These are phyloP conservation scores for Trichoderma hamatum DNA, from an alignment of 2,329 filamentous ascomycete species.

Conservation along the genomic window DNA sequence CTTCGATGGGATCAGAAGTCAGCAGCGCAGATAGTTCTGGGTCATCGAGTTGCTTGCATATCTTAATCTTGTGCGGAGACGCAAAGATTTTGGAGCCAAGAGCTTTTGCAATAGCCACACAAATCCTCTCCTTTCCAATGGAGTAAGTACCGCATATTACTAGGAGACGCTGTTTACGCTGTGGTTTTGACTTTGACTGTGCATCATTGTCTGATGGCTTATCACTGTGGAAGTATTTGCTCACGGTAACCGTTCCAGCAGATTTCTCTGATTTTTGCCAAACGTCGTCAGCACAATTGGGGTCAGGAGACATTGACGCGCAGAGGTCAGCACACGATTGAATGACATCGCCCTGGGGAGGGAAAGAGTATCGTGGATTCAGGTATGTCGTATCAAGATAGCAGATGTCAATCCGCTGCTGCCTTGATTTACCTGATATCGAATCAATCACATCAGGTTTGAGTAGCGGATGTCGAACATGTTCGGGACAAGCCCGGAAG, in stretches of 20 bases:
- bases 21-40: slow-evolving; percentile 76
- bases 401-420: slow-evolving; percentile 91
- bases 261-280: slow-evolving; percentile 51
- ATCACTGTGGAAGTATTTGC: slow-evolving; percentile 55
- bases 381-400: slow-evolving; percentile 98
- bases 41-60: slow-evolving; percentile 84
- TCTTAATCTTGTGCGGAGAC: slow-evolving; percentile 76
- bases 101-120: slow-evolving; percentile 85
- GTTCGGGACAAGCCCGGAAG: slow-evolving; percentile 85
- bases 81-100: slow-evolving; percentile 89
- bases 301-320: slow-evolving; percentile 71
- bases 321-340: slow-evolving; percentile 86
- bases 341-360: slow-evolving; percentile 85
- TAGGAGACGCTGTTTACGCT: slow-evolving; percentile 64
- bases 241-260: slow-evolving; percentile 50
- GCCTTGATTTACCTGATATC: slow-evolving; percentile 68
- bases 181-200: slow-evolving; percentile 34
- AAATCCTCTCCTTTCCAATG: slow-evolving; percentile 97
- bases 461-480: slow-evolving; percentile 80
- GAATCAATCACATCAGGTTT: slow-evolving; percentile 73
- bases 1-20: slow-evolving; percentile 77
- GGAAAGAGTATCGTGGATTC: slow-evolving; percentile 93
- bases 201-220: slow-evolving; percentile 38
- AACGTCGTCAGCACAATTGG: slow-evolving; percentile 50
- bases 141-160: slow-evolving; percentile 96